Evolutionary conservation across 1,284 basidiomycete genomes (phyloP).

Genomic region (Hemileia vastatrix): DNA sequence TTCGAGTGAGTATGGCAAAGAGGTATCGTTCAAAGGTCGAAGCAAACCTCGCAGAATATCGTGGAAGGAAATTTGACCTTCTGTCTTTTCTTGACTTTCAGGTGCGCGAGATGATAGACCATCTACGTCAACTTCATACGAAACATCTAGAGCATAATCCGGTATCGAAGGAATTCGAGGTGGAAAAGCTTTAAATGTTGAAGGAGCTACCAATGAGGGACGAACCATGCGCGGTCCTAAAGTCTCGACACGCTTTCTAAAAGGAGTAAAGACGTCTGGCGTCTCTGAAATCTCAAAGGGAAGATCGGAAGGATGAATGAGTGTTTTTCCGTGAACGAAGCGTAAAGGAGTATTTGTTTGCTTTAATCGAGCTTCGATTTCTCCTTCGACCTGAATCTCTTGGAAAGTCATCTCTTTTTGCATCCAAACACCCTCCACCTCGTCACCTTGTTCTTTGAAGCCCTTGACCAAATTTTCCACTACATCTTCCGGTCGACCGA

Average conservation of each 20-base stretch:
- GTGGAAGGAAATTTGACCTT: conserved; percentile 30
- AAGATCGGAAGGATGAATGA: conserved; percentile 46
- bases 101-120: conserved; percentile 22
- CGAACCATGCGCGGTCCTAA: conserved; percentile 44
- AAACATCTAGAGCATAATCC: conserved; percentile 39
- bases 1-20: conserved; percentile 25
- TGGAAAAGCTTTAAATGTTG: conserved; percentile 24
- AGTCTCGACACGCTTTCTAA: conserved; percentile 49
- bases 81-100: conserved; percentile 23
- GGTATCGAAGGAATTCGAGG: conserved; percentile 30
- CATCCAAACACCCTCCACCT: conserved; percentile 48
- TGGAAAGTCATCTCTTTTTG: conserved; percentile 44
- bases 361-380: conserved; percentile 27
- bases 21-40: conserved; percentile 34
- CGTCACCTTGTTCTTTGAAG: conserved; percentile 43
- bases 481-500: conserved; percentile 48
- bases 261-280: conserved; percentile 50
- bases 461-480: conserved; percentile 45
- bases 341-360: conserved; percentile 25
- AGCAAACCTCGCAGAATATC: conserved; percentile 33
- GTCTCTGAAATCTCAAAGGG: conserved; percentile 47
- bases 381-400: conserved; percentile 35
- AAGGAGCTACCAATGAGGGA: conserved; percentile 31
- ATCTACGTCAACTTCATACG: background rate
- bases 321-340: conserved; percentile 42